phyloP scores from a whole-genome alignment of 805 yeast species.

The Clavispora vitiphila region DNA sequence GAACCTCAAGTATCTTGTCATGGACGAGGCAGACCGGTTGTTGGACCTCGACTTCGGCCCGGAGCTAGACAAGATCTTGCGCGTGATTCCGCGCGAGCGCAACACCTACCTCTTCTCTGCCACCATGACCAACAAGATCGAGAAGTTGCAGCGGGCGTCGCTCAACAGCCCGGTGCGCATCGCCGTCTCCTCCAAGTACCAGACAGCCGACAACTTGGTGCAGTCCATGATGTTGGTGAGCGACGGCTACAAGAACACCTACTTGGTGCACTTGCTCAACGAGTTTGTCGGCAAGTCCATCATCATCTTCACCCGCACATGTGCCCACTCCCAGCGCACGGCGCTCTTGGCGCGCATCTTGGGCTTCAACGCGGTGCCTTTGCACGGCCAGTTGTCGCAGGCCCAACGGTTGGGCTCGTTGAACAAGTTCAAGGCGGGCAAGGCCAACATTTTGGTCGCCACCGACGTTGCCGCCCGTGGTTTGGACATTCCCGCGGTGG shows the following conservation, averaged over 20 bases:
- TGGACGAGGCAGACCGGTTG: constrained; percentile 97
- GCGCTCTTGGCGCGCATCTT: constrained; percentile 74
- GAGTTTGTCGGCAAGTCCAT: constrained; percentile 81
- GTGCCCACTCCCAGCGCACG: constrained; percentile 91
- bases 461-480: constrained; percentile 92
- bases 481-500: constrained; percentile 77
- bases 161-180: constrained; percentile 83
- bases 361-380: constrained; percentile 86
- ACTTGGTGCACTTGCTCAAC: constrained; percentile 72
- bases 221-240: constrained; percentile 89
- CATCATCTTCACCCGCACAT: constrained; percentile 88
- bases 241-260: constrained; percentile 88
- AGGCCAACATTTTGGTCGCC: constrained; percentile 64
- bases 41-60: constrained; percentile 97
- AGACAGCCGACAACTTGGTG: constrained; percentile 89
- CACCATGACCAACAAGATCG: constrained; percentile 95
- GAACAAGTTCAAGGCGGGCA: constrained; percentile 73
- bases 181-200: constrained; percentile 81
- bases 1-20: constrained; percentile 73
- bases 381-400: constrained; percentile 89
- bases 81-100: constrained; percentile 77
- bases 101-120: constrained; percentile 89
- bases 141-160: constrained; percentile 90
- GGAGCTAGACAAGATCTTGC: constrained; percentile 79
- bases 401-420: constrained; percentile 79